A percentile compares a stretch with the other conserved stretches of the same genome.
These are phyloP conservation scores for Berkeleyomyces rouxiae DNA, from an alignment of 2,329 filamentous ascomycete genomes.

Conservation along the genomic window DNA sequence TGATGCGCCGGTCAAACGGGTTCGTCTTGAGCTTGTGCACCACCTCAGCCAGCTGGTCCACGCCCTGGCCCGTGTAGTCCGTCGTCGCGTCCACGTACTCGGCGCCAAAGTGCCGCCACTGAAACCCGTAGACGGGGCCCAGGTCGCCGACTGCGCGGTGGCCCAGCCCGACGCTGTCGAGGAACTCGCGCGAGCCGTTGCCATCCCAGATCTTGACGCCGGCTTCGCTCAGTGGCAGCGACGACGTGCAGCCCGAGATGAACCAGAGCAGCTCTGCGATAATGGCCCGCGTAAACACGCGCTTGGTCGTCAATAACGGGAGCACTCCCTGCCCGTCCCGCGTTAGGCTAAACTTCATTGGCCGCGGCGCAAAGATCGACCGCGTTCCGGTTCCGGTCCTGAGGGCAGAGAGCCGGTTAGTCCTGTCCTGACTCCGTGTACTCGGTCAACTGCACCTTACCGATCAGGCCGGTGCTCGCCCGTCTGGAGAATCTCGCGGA, in stretches of 20 bases:
- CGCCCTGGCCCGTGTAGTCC: slow-evolving; percentile 76
- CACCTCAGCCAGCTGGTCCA: slow-evolving; percentile 87
- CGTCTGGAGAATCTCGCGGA: slow-evolving; percentile 62
- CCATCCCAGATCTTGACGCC: slow-evolving; percentile 98
- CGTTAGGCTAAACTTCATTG: slow-evolving; percentile 74
- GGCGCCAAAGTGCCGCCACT: slow-evolving; percentile 96
- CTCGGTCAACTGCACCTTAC: slow-evolving; percentile 25
- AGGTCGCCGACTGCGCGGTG: slow-evolving; percentile 79
- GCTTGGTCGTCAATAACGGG: slow-evolving; percentile 91
- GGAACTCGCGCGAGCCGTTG: slow-evolving; percentile 79
- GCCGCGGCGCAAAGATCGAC: slow-evolving; percentile 73
- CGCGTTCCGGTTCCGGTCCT: slow-evolving; percentile 88
- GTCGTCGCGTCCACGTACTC: slow-evolving; percentile 63
- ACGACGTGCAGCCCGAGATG: slow-evolving; percentile 68
- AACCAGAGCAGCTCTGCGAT: slow-evolving; percentile 95
- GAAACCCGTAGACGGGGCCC: slow-evolving; percentile 93
- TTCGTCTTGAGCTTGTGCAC: slow-evolving; percentile 67
- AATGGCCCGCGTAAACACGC: slow-evolving; percentile 82
- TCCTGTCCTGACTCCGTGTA: slow-evolving; percentile 48
- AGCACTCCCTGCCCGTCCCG: slow-evolving; percentile 47
- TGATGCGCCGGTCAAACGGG: slow-evolving; percentile 79
- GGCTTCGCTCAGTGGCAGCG: slow-evolving; percentile 53
- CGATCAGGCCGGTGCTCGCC: slow-evolving; percentile 84
- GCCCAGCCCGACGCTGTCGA: slow-evolving; percentile 67
- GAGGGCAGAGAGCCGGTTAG: slow-evolving; percentile 18